phyloP scores from a whole-genome alignment of 208 protist genomes.

The Porcisia hertigi region DNA sequence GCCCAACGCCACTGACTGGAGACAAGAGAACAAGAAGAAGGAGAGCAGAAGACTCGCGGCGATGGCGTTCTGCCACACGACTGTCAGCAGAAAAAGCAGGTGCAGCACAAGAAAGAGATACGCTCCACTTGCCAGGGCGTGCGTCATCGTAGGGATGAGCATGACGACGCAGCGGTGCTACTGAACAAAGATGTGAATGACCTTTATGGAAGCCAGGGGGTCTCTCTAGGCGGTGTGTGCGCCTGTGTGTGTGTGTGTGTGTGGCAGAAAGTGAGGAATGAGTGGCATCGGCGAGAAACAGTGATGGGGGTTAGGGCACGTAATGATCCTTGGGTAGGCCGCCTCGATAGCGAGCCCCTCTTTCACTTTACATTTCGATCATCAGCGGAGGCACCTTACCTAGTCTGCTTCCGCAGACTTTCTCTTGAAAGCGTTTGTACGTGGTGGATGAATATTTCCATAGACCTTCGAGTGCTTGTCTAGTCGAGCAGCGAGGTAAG shows the following conservation, averaged over 20 bases:
- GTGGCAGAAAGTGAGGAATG: too few species aligned
- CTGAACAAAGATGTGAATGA: neutral
- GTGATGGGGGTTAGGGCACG: neutral
- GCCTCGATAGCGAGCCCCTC: neutral
- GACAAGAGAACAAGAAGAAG: slow-evolving; percentile 4
- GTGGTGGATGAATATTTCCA: neutral
- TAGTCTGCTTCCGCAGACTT: too few species aligned
- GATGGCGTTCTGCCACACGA: slow-evolving; percentile 16
- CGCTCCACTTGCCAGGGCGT: slow-evolving; percentile 22
- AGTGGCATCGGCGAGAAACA: slow-evolving; percentile 3
- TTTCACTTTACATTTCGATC: neutral
- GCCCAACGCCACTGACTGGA: neutral
- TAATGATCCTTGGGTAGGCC: neutral
- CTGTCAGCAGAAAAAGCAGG: slow-evolving; percentile 29
- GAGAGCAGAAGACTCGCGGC: slow-evolving; percentile 14
- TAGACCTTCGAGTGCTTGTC: neutral
- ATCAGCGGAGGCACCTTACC: neutral
- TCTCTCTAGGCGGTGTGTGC: too few species aligned
- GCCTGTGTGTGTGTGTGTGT: too few species aligned
- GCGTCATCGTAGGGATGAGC: neutral
- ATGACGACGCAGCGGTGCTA: neutral
- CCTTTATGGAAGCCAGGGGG: too few species aligned
- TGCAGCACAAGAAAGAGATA: slow-evolving; percentile 50
- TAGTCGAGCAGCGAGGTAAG: neutral
- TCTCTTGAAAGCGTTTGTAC: neutral